Conservation (phyloP, 139 green algal genomes). For the Chlorella sorokiniana region DNA sequence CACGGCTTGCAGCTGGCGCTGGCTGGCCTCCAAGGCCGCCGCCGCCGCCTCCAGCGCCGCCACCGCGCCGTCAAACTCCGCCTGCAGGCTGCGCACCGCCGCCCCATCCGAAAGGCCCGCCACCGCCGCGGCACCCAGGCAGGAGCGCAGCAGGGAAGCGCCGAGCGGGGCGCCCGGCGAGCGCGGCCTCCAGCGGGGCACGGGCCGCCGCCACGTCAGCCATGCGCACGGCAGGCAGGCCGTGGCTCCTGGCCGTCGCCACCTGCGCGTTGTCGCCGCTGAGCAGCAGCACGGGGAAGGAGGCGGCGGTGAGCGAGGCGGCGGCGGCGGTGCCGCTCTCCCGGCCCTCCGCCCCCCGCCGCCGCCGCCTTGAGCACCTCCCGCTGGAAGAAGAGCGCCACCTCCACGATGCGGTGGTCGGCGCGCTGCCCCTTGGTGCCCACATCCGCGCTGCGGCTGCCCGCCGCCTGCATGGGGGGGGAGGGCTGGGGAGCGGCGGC, state of each 20-base stretch:
- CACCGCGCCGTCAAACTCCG: constrained; percentile 55
- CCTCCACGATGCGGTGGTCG: constrained; percentile 66
- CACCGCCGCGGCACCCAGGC: constrained; percentile 12
- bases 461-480: constrained; percentile 41
- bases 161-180: background rate
- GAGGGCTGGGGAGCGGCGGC: background rate
- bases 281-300: constrained; percentile 73
- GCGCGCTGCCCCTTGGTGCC: constrained; percentile 52
- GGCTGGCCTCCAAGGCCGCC: background rate
- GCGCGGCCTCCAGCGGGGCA: background rate
- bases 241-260: constrained; percentile 62
- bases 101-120: background rate
- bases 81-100: constrained; percentile 46
- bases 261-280: constrained; percentile 81
- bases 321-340: background rate
- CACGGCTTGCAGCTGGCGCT: background rate
- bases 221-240: constrained; percentile 64
- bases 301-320: background rate
- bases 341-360: background rate
- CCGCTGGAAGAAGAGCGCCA: constrained; percentile 75
- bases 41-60: constrained; percentile 11
- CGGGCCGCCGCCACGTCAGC: constrained; percentile 19
- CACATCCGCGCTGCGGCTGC: constrained; percentile 42
- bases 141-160: constrained; percentile 24
- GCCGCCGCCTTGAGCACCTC: constrained; percentile 42